Conservation (phyloP, 2,329 filamentous ascomycete species). For the Pyrenochaeta sp. region DNA sequence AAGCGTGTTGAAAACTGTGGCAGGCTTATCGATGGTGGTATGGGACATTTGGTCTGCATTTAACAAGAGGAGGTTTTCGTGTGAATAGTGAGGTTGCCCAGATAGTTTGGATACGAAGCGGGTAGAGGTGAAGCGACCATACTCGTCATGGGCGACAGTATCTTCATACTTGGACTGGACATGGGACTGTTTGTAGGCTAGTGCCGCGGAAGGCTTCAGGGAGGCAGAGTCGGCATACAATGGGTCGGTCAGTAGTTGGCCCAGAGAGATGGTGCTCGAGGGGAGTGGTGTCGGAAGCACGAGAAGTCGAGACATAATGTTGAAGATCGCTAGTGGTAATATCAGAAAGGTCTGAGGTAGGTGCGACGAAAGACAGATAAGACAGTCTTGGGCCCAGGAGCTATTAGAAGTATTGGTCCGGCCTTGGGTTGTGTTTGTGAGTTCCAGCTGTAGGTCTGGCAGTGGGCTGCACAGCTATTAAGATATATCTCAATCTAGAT, state of each 20-base stretch:
- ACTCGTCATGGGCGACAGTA: conserved; percentile 25
- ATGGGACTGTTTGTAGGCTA: conserved; percentile 6
- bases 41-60: conserved; percentile 29
- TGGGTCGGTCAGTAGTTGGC: conserved; percentile 41
- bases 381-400: conserved; percentile 3
- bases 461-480: not conserved
- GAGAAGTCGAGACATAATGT: conserved; percentile 31
- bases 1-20: conserved; percentile 32
- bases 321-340: not conserved
- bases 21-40: conserved; percentile 19
- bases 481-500: conserved; percentile 8
- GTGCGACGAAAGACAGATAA: too few species aligned
- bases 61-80: conserved; percentile 24
- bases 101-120: conserved; percentile 13
- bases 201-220: conserved; percentile 20
- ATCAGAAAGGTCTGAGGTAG: not conserved
- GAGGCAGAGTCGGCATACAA: conserved; percentile 22
- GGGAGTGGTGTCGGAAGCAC: conserved; percentile 35
- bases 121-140: conserved; percentile 27
- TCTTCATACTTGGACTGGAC: conserved; percentile 24
- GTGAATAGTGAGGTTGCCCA: not conserved
- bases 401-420: conserved; percentile 3
- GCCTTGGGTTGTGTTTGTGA: not conserved
- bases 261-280: conserved; percentile 27
- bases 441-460: not conserved